Evolutionary conservation across 2,329 filamentous ascomycete genomes (phyloP).

Genomic region (Neophaeococcomyces aloes): DNA sequence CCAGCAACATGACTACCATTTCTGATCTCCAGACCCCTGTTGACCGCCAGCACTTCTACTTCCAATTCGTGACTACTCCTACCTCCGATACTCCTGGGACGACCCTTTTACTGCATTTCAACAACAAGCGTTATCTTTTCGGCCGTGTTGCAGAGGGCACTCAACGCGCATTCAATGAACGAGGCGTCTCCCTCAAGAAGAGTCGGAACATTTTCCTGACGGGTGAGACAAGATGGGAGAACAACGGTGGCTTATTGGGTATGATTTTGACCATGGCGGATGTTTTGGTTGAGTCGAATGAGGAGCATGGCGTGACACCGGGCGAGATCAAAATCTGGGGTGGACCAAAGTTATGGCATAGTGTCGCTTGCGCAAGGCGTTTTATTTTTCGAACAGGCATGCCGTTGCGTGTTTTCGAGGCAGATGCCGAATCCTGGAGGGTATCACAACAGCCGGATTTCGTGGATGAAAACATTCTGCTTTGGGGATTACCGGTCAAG

Average conservation of each 20-base stretch:
- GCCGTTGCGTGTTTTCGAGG: slow-evolving; percentile 61
- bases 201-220: slow-evolving; percentile 73
- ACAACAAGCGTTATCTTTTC: slow-evolving; percentile 73
- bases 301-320: slow-evolving; percentile 13
- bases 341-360: slow-evolving; percentile 66
- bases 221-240: slow-evolving; percentile 64
- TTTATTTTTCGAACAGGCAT: slow-evolving; percentile 82
- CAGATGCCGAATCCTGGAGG: slow-evolving; percentile 30
- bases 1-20: not conserved
- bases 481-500: slow-evolving; percentile 67
- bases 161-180: slow-evolving; percentile 64
- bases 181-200: slow-evolving; percentile 53
- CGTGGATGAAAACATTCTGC: slow-evolving; percentile 63
- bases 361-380: slow-evolving; percentile 67
- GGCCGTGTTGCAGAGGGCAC: slow-evolving; percentile 75
- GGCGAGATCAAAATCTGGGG: slow-evolving; percentile 44
- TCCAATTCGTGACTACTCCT: slow-evolving; percentile 69
- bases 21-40: slow-evolving; percentile 2
- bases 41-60: slow-evolving; percentile 40
- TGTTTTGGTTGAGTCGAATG: slow-evolving; percentile 32
- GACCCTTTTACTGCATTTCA: slow-evolving; percentile 65
- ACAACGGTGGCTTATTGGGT: slow-evolving; percentile 71
- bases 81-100: slow-evolving; percentile 82
- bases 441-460: slow-evolving; percentile 51
- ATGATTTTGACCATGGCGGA: slow-evolving; percentile 78